Evolutionary conservation across 768 basidiomycete genomes (phyloP).

Genomic region (Fistulinella prunicolor): DNA sequence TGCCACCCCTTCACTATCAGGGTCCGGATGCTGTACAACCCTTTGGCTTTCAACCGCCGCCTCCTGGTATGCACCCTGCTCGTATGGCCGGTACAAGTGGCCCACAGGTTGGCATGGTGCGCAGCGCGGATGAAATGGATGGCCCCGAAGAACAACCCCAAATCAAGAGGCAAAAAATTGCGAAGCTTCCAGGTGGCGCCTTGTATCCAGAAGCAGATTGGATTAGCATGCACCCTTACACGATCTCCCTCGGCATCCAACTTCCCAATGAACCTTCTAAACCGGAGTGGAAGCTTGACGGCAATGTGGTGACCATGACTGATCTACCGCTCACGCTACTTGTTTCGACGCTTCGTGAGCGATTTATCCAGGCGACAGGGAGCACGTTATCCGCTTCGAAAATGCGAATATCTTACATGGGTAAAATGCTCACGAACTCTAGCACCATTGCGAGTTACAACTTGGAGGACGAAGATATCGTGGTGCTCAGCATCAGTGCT

Average conservation of each 20-base stretch:
- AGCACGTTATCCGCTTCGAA: slow-evolving; percentile 77
- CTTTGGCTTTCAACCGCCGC: slow-evolving; percentile 74
- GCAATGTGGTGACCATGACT: slow-evolving; percentile 68
- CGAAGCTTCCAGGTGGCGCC: slow-evolving; percentile 80
- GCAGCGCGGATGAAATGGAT: slow-evolving; percentile 81
- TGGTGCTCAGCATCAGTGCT: slow-evolving; percentile 76
- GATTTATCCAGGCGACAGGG: slow-evolving; percentile 75
- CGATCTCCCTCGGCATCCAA: slow-evolving; percentile 82
- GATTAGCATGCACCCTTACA: slow-evolving; percentile 88
- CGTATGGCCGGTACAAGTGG: slow-evolving; percentile 60
- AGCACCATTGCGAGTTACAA: slow-evolving; percentile 85
- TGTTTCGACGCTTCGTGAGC: slow-evolving; percentile 87
- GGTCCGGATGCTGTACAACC: slow-evolving; percentile 73
- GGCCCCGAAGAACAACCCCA: slow-evolving; percentile 69
- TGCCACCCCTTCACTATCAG: slow-evolving; percentile 82
- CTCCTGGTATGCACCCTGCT: slow-evolving; percentile 66
- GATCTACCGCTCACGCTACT: slow-evolving; percentile 83
- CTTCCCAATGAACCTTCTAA: slow-evolving; percentile 79
- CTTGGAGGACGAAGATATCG: slow-evolving; percentile 84
- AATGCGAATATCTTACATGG: slow-evolving; percentile 74
- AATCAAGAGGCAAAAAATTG: slow-evolving; percentile 84
- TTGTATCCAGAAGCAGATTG: slow-evolving; percentile 87
- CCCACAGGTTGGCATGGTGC: slow-evolving; percentile 67
- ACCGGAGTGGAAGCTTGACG: slow-evolving; percentile 93
- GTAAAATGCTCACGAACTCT: slow-evolving; percentile 85